These are phyloP conservation scores for Ogataea corticis DNA, from an alignment of 805 yeast genomes.

Conservation along the genomic window DNA sequence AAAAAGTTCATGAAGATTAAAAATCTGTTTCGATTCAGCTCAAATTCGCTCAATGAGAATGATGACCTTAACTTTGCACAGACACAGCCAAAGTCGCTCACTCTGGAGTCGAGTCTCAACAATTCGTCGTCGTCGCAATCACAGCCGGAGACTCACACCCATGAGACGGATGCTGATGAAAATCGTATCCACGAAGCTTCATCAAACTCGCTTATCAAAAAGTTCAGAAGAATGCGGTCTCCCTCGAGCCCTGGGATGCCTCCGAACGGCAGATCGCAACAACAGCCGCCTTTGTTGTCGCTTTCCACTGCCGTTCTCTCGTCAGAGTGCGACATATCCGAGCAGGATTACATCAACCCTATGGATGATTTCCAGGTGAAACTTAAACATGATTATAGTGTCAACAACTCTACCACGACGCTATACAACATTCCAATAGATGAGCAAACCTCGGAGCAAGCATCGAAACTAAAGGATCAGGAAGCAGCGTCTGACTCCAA, in stretches of 20 bases:
- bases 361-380: slow-evolving; percentile 31
- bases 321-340: slow-evolving; percentile 30
- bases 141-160: neutral
- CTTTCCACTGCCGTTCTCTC: slow-evolving; percentile 7
- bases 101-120: slow-evolving; percentile 1
- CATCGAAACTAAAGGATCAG: too few relatives aligned
- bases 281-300: slow-evolving; percentile 5
- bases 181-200: slow-evolving; percentile 15
- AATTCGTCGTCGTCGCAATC: slow-evolving; percentile 5
- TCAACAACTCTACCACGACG: slow-evolving; percentile 31
- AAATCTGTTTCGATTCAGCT: slow-evolving; percentile 31
- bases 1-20: slow-evolving; percentile 30
- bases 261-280: neutral
- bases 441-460: neutral
- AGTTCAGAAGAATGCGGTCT: slow-evolving; percentile 36
- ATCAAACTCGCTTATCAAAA: slow-evolving; percentile 31
- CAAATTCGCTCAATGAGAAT: slow-evolving; percentile 12
- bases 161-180: slow-evolving; percentile 10
- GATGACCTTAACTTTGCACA: slow-evolving; percentile 13
- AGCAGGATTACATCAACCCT: slow-evolving; percentile 25
- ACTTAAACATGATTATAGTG: slow-evolving; percentile 33
- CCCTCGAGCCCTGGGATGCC: slow-evolving; percentile 32
- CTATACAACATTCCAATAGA: slow-evolving; percentile 11
- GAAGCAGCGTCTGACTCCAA: neutral
- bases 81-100: slow-evolving; percentile 5